Evolutionary conservation across 805 yeast species (phyloP).

Genomic region (Starmerella ratchasimensis): DNA sequence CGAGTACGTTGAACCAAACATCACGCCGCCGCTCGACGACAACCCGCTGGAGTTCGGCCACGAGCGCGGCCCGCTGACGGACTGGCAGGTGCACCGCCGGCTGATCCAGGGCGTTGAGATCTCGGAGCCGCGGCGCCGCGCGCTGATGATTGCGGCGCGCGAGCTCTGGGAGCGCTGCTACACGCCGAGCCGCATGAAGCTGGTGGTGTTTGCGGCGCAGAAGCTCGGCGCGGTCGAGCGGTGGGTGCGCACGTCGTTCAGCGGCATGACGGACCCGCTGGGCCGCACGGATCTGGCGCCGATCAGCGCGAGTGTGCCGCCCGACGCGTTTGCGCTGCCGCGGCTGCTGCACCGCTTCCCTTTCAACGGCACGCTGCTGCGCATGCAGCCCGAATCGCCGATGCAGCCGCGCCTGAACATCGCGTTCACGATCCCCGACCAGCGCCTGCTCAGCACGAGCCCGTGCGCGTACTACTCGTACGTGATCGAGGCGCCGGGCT

Average conservation of each 20-base stretch:
- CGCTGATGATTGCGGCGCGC: neutral
- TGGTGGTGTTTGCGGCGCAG: slow-evolving; percentile 1
- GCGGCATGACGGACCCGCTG: neutral
- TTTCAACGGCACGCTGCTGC: neutral
- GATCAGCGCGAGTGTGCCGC: neutral
- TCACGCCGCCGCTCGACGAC: too few species aligned
- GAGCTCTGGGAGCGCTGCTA: neutral
- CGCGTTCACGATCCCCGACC: slow-evolving; percentile 2
- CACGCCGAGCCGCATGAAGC: slow-evolving; percentile 1
- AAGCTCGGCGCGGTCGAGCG: slow-evolving; percentile 1
- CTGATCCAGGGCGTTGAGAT: too few species aligned
- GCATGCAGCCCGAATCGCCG: neutral
- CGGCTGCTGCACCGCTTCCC: neutral
- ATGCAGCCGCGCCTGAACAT: neutral
- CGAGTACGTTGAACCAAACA: too few species aligned
- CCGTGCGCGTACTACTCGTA: slow-evolving; percentile 2
- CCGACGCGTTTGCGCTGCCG: neutral
- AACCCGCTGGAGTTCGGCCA: too few species aligned
- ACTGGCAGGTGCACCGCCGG: too few species aligned
- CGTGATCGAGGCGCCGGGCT: neutral
- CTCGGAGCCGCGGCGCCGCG: too few species aligned
- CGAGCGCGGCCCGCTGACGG: too few species aligned
- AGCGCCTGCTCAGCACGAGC: slow-evolving; percentile 1
- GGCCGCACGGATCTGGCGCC: neutral
- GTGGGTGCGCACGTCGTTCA: neutral